Evolutionary conservation across 768 basidiomycete genomes (phyloP).

Genomic region (Auricularia heimuer): DNA sequence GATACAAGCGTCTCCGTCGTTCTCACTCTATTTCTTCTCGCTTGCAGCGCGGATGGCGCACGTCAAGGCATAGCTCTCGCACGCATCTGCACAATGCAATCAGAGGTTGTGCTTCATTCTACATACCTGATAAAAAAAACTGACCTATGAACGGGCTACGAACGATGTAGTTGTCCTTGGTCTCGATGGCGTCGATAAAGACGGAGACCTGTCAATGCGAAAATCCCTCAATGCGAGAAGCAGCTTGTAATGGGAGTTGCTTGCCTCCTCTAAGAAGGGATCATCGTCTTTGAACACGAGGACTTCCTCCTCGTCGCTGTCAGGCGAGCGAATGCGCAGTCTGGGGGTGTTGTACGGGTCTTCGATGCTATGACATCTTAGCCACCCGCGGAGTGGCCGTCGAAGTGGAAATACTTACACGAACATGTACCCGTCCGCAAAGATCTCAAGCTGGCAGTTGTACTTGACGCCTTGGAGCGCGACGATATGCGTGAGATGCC

Average conservation of each 20-base stretch:
- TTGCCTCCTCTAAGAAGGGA: conserved; percentile 84
- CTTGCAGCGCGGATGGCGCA: conserved; percentile 85
- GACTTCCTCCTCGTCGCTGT: conserved; percentile 64
- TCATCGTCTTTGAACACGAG: conserved; percentile 73
- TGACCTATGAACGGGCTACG: conserved; percentile 76
- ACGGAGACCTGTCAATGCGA: conserved; percentile 45
- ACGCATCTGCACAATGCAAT: conserved; percentile 48
- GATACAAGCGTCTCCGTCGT: no score
- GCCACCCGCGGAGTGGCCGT: not conserved
- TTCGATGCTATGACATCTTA: conserved; percentile 44
- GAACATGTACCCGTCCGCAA: conserved; percentile 84
- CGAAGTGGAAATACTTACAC: conserved; percentile 39
- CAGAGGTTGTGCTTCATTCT: conserved; percentile 4
- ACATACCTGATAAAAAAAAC: conserved; percentile 1
- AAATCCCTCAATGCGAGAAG: not conserved
- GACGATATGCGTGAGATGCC: conserved; percentile 81
- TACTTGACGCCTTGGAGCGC: conserved; percentile 89
- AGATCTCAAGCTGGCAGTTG: conserved; percentile 89
- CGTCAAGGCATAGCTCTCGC: conserved; percentile 80
- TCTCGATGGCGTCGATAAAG: conserved; percentile 82
- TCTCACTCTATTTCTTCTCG: conserved; percentile 26
- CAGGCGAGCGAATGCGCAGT: conserved; percentile 76
- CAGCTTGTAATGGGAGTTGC: no score
- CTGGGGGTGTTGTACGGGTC: conserved; percentile 92
- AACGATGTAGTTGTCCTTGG: conserved; percentile 81